These are phyloP conservation scores for Erucastrum elatum DNA, from an alignment of 345 rosid genomes.

Conservation along the genomic window DNA sequence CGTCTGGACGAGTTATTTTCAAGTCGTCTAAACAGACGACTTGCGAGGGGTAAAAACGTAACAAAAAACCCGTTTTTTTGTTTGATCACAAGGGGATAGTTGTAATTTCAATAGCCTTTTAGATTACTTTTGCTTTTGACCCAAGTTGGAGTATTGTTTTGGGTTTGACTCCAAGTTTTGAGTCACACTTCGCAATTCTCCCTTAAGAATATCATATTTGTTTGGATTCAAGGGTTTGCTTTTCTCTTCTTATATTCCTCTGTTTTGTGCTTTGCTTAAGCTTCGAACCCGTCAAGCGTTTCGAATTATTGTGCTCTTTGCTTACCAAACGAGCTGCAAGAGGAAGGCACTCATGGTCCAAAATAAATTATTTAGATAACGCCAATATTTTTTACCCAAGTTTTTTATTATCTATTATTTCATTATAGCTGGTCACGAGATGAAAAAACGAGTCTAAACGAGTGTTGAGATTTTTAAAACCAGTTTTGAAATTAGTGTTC, in stretches of 20 bases:
- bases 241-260: not conserved
- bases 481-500: not conserved
- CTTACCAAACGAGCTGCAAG: not conserved
- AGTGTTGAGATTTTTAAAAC: not conserved
- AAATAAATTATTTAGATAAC: no score
- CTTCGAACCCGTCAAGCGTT: not conserved
- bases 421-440: not conserved
- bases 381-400: not conserved
- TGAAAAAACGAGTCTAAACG: not conserved
- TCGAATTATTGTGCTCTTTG: not conserved
- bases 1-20: no score
- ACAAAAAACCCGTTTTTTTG: no score
- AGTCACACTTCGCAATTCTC: no score
- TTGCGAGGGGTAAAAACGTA: no score
- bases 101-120: no score
- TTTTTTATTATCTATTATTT: not conserved
- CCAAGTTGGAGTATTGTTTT: no score
- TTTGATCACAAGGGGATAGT: no score
- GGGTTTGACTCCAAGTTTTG: no score
- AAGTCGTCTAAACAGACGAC: no score
- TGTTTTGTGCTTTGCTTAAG: not conserved
- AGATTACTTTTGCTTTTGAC: no score
- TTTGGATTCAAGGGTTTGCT: not conserved
- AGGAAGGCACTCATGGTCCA: not conserved
- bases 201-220: not conserved